A percentile compares a stretch with the other conserved stretches of the same genome.
These are phyloP conservation scores for Scleroderma citrinum DNA, from an alignment of 768 basidiomycete species.

Conservation along the genomic window DNA sequence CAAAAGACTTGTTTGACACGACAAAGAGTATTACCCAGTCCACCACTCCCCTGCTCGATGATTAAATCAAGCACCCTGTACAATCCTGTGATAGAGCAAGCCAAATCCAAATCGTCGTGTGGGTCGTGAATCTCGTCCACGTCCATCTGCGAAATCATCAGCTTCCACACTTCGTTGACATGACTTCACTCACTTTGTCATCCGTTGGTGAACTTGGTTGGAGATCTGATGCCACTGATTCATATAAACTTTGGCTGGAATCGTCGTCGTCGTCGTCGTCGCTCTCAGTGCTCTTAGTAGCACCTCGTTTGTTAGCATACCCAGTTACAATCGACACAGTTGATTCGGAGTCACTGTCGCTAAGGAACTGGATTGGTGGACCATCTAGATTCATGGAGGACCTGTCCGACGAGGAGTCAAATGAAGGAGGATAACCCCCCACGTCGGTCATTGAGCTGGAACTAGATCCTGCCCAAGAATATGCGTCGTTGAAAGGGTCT, in stretches of 20 bases:
- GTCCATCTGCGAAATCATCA: not conserved
- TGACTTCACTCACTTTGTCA: not conserved
- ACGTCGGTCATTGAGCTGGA: not conserved
- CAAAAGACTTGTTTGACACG: not conserved
- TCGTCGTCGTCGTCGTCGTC: not conserved
- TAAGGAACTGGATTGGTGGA: not conserved
- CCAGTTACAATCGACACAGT: not conserved
- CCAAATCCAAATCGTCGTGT: constrained; percentile 16
- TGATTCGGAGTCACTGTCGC: not conserved
- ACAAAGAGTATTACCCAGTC: constrained; percentile 35
- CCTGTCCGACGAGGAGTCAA: not conserved
- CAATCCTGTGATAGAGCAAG: constrained; percentile 37
- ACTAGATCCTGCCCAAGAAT: not conserved
- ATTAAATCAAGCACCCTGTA: constrained; percentile 51
- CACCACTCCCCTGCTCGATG: constrained; percentile 43
- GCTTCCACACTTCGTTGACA: not conserved
- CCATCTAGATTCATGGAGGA: not conserved
- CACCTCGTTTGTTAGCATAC: not conserved
- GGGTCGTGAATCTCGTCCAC: not conserved
- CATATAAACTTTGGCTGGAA: not conserved
- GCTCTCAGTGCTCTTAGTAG: not conserved
- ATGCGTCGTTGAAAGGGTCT: not conserved
- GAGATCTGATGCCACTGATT: not conserved
- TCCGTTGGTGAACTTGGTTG: not conserved
- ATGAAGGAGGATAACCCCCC: not conserved